Evolutionary conservation across 495 filamentous ascomycete genomes (phyloP), one percentile per base, ranked within the genome.

Genomic region (Bombardia bombarda): DNA sequence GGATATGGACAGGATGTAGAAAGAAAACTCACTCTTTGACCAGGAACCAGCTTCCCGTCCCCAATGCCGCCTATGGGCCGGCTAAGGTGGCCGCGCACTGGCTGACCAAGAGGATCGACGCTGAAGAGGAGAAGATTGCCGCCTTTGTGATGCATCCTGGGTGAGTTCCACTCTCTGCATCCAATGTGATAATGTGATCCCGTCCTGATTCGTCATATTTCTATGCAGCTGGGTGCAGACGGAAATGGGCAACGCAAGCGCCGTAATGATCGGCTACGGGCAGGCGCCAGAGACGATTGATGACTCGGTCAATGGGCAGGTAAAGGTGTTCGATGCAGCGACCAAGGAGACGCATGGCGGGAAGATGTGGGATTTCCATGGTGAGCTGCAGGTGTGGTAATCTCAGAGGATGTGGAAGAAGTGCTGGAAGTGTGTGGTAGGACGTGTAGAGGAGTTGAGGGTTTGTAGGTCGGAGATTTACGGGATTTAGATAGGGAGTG

Each of bases 181-280:
- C n/a, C n/a, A n/a, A n/a, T n/a, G n/a, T n/a, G n/a, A n/a, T n/a
- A n/a, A n/a, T n/a, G n/a, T n/a, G n/a, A n/a, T n/a, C n/a, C n/a
- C 26, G 26, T 30, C 7, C 26, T 30, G 13, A 30, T 30, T 7
- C 26, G 26, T 13, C 7, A 30, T 13, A 30, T 30, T 7, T 30
- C 26, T 30, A 7, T n/a, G n/a, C 26, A 30, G 66, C n/a, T 73
- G 58, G 45, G 60, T 61, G 8, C 61, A 64, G 32, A 77, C 70
- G 3, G 69, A 73, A 0, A 46, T 73, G 44, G 70, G 70, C 9
- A 70, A 73, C 42, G 25, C 43, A 4, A 68, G 51, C 0, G 72
- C 70, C 7, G 26, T 38, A 17, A 23, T 7, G 2, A 52, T 63
- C 16, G 69, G 69, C 0, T 9, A 66, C 1, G 56, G 59, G 16